These are phyloP conservation scores for Xylaria sp. DNA, from an alignment of 2,329 filamentous ascomycete species.

Conservation along the genomic window DNA sequence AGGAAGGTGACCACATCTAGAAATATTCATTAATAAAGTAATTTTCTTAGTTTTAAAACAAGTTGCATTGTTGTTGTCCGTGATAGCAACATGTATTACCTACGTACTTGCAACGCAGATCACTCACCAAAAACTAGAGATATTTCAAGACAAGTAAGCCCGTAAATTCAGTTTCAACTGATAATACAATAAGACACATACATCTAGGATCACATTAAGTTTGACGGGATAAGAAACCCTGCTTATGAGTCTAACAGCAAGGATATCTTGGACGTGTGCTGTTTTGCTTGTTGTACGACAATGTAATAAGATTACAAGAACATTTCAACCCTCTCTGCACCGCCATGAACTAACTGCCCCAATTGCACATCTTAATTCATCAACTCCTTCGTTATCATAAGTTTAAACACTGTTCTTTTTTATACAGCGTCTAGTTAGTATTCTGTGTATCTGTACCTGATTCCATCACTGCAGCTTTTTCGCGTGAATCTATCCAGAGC, in stretches of 20 bases:
- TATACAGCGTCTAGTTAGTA: constrained; percentile 22
- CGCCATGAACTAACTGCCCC: not conserved
- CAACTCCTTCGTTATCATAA: constrained; percentile 9
- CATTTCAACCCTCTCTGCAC: not conserved
- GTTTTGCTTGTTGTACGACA: not conserved
- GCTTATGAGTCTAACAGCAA: not conserved
- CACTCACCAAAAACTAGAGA: too few species aligned
- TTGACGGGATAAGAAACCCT: too few species aligned
- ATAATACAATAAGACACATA: too few species aligned
- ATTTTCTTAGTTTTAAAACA: too few species aligned
- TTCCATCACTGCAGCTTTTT: constrained; percentile 29
- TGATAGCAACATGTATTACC: too few species aligned
- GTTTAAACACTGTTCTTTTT: not conserved
- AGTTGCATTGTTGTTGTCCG: too few species aligned
- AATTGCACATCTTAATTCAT: not conserved
- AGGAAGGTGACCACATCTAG: too few species aligned
- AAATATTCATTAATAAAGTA: too few species aligned
- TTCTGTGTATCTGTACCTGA: constrained; percentile 24
- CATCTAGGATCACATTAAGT: too few species aligned
- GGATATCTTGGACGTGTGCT: not conserved
- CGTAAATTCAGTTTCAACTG: too few species aligned
- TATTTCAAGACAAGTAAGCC: too few species aligned
- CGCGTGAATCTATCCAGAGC: constrained; percentile 35
- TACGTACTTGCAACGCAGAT: too few species aligned
- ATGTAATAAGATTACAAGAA: not conserved